Evolutionary conservation across 129 eudicot genomes (phyloP).

Genomic region (Silybum marianum): DNA sequence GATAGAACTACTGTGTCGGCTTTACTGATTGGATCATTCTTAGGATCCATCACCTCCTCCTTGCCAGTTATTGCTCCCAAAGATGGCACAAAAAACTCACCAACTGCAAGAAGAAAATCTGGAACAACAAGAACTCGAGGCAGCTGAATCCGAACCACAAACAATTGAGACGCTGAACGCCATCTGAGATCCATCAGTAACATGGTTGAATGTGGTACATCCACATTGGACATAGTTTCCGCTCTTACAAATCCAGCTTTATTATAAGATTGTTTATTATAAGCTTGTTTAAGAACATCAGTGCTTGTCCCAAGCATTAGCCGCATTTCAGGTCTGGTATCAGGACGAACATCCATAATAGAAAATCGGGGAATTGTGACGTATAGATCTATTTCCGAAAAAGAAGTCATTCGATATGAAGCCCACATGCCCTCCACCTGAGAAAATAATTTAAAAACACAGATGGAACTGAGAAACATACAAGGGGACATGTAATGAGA

Average conservation of each 20-base stretch:
- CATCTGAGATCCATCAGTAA: constrained; percentile 83
- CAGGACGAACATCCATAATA: constrained; percentile 77
- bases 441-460: constrained; percentile 7
- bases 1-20: constrained; percentile 53
- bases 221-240: constrained; percentile 40
- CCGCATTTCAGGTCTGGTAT: constrained; percentile 90
- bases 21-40: constrained; percentile 83
- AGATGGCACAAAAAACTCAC: constrained; percentile 91
- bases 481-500: not conserved
- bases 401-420: constrained; percentile 86
- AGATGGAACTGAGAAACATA: constrained; percentile 6
- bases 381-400: constrained; percentile 88
- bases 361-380: constrained; percentile 83
- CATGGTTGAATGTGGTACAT: constrained; percentile 80
- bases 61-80: constrained; percentile 89
- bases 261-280: constrained; percentile 25
- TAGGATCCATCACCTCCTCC: constrained; percentile 92
- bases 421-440: constrained; percentile 98
- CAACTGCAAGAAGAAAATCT: constrained; percentile 90
- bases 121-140: constrained; percentile 97
- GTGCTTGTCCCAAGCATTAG: constrained; percentile 92
- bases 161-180: constrained; percentile 74
- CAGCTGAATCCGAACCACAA: constrained; percentile 82
- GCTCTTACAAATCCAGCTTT: constrained; percentile 44
- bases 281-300: constrained; percentile 61